Evolutionary conservation across 768 basidiomycete genomes (phyloP), one percentile per base, ranked within the genome.

Genomic region (Xerocomus brunneocitrinus): DNA sequence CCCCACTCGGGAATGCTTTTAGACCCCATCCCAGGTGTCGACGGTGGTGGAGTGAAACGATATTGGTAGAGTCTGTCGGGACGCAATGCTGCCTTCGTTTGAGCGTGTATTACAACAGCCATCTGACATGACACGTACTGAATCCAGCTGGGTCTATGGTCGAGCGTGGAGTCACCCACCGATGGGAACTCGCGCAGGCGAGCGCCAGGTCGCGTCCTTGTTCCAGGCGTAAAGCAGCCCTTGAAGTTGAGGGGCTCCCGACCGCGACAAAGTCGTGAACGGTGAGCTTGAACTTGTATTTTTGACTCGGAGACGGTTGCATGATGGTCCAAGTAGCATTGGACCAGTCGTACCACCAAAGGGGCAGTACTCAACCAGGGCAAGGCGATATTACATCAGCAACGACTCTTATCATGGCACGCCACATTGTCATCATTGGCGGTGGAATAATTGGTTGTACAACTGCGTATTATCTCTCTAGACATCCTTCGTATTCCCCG

Each of bases 401-500:
- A 40, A 28, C 19, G 13, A 44, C 31, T 30, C 22, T 16, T 32
- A 28, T 45, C 44, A 70, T 66, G 68, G 47, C 46, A 24, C 61
- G 56, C 39, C 60, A 81, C 46, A 84, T 94, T 50, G 79, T 89
- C 30, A 81, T 95, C 55, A 76, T 95, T 55, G 91, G 92, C 27
- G 92, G 85, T 22, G 92, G 92, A 0, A 92, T 94, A 59, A 87
- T 93, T 38, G 92, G 92, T 8, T 84, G 85, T 53, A 86, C 85
- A 1, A 88, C 85, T 0, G 90, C 91, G 13, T 93, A 89, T 73
- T 92, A 88, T 67, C 75, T 91, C 48, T 72, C 85, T 13, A 75
- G 75, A 24, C 82, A 86, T 56, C 79, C 80, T 4, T 70, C 67
- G 8, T 81, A 76, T 60, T 61, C 72, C 14, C 54, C 72, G 4